phyloP scores from a whole-genome alignment of 2,329 filamentous ascomycete genomes.

The Herpotrichia juniperi region DNA sequence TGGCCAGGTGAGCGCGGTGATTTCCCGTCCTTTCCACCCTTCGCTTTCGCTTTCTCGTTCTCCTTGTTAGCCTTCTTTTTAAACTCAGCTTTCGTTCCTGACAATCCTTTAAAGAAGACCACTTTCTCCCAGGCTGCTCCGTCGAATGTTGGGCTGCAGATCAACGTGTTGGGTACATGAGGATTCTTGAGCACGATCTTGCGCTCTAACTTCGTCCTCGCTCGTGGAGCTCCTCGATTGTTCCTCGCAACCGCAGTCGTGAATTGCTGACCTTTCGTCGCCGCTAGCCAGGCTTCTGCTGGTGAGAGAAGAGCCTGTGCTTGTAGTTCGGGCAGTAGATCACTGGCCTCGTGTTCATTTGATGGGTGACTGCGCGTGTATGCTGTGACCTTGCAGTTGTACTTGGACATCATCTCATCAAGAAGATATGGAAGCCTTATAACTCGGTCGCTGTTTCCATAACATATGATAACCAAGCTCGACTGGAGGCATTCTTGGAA shows the following conservation, averaged over 20 bases:
- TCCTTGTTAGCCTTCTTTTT: background rate
- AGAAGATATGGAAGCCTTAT: background rate
- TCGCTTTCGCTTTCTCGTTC: background rate
- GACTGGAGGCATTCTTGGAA: slow-evolving; percentile 13
- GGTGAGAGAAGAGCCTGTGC: slow-evolving; percentile 7
- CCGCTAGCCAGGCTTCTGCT: slow-evolving; percentile 5
- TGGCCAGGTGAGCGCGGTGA: background rate
- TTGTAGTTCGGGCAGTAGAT: slow-evolving; percentile 10
- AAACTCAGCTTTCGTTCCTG: background rate
- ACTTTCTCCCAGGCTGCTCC: background rate
- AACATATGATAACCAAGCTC: slow-evolving; percentile 11
- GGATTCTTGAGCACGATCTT: slow-evolving; percentile 2
- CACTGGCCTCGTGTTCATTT: background rate
- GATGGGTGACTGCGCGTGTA: slow-evolving; percentile 12
- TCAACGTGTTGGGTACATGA: background rate
- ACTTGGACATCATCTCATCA: background rate
- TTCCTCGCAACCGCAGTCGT: slow-evolving; percentile 4
- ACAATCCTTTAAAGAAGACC: background rate
- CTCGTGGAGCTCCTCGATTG: slow-evolving; percentile 2
- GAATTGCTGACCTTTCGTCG: slow-evolving; percentile 9
- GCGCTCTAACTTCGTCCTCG: slow-evolving; percentile 5
- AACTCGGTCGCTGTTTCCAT: slow-evolving; percentile 4
- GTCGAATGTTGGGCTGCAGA: slow-evolving; percentile 2
- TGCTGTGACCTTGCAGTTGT: slow-evolving; percentile 4
- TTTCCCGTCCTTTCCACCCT: background rate